Percentiles rank a stretch among this genome's conserved stretches.
These are phyloP conservation scores for Candida nonsorbophila DNA, from an alignment of 805 yeast species.

Conservation along the genomic window DNA sequence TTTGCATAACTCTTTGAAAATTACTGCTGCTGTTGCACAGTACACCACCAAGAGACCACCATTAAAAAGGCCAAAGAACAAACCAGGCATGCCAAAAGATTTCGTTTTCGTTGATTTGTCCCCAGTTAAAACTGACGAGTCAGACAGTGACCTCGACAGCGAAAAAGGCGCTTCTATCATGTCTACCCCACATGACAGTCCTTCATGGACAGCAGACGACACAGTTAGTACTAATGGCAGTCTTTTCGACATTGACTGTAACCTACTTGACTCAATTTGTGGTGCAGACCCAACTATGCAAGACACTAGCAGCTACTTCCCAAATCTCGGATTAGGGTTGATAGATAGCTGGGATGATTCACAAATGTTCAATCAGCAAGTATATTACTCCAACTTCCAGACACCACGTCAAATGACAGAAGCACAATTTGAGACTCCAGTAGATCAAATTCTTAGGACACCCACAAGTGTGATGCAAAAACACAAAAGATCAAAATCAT, in stretches of 20 bases:
- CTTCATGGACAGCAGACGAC: no score
- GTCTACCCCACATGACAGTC: no score
- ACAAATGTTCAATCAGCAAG: no score
- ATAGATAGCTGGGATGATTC: no score
- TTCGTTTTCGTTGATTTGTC: conserved; percentile 43
- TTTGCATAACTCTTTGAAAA: conserved; percentile 37
- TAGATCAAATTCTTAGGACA: conserved; percentile 9
- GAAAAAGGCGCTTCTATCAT: no score
- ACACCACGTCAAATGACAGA: conserved; percentile 18
- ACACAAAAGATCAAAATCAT: conserved; percentile 23
- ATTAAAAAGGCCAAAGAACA: conserved; percentile 37
- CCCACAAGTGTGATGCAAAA: conserved; percentile 6
- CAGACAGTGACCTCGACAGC: conserved; percentile 2
- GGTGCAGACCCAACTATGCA: no score
- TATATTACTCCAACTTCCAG: no score
- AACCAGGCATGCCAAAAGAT: conserved; percentile 41
- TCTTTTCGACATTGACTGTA: no score
- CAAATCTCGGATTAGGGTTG: no score
- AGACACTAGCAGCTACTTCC: no score
- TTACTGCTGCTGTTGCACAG: conserved; percentile 33
- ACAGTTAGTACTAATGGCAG: no score
- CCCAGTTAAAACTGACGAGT: conserved; percentile 28
- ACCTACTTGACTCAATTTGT: no score
- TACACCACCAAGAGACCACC: conserved; percentile 34
- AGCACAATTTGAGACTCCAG: conserved; percentile 19